Evolutionary conservation across 2,329 filamentous ascomycete genomes (phyloP).

Genomic region (Aquanectria penicillioides): DNA sequence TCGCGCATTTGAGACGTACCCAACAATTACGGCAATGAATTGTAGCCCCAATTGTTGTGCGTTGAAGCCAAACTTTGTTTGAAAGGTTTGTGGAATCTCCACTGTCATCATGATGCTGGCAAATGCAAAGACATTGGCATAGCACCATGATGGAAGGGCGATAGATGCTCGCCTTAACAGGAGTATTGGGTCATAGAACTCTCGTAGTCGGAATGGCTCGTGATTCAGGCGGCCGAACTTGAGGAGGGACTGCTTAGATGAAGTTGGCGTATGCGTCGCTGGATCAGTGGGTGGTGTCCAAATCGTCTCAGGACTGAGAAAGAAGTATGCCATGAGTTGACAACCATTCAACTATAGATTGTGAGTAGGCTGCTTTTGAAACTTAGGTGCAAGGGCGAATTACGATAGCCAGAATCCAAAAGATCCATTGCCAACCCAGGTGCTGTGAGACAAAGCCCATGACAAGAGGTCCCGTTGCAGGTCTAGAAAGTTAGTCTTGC

Average conservation of each 20-base stretch:
- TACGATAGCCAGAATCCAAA: constrained; percentile 65
- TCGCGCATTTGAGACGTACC: no score
- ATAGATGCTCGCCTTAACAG: not conserved
- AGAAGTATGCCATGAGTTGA: constrained; percentile 23
- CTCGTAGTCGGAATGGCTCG: not conserved
- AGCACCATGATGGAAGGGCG: constrained; percentile 55
- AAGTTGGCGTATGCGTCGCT: not conserved
- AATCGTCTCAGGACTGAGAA: constrained; percentile 28
- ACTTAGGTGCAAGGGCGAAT: not conserved
- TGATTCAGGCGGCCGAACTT: constrained; percentile 26
- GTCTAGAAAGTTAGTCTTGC: not conserved
- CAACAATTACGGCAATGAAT: constrained; percentile 65
- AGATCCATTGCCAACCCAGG: constrained; percentile 67
- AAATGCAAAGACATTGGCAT: constrained; percentile 66
- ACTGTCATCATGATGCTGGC: constrained; percentile 53
- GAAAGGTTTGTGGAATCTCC: constrained; percentile 68
- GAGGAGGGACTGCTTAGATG: not conserved
- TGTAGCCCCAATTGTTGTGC: constrained; percentile 67
- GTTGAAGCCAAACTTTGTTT: constrained; percentile 64
- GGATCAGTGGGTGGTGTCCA: constrained; percentile 15
- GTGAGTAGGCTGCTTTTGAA: not conserved
- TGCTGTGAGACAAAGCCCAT: constrained; percentile 57
- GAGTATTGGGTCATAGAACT: constrained; percentile 25
- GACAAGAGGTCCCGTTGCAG: not conserved
- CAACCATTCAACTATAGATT: constrained; percentile 23